These are phyloP conservation scores for Amoebophrya sp. DNA, from an alignment of 169 alveolate species.

Conservation along the genomic window DNA sequence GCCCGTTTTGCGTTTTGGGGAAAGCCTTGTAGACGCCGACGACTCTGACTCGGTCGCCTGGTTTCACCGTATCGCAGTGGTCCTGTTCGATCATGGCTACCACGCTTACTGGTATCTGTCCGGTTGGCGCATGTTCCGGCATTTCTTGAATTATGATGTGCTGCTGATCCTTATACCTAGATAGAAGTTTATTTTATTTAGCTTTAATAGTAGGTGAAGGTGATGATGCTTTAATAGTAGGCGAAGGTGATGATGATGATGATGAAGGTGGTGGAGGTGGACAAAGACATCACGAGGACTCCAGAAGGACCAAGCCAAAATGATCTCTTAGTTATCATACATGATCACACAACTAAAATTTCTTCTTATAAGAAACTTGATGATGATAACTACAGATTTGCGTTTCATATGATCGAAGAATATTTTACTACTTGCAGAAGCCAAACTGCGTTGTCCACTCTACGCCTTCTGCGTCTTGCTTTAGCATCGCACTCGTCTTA, in stretches of 20 bases:
- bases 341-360: too few relatives aligned
- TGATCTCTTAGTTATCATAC: background rate
- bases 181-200: too few relatives aligned
- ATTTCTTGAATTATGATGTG: slow-evolving; percentile 86
- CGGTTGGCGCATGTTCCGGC: slow-evolving; percentile 96
- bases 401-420: too few relatives aligned
- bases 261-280: too few relatives aligned
- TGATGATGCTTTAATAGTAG: too few relatives aligned
- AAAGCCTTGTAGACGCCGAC: slow-evolving; percentile 80
- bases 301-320: background rate
- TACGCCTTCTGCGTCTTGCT: background rate
- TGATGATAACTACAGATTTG: too few relatives aligned
- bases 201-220: too few relatives aligned
- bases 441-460: background rate
- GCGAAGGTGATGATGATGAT: too few relatives aligned
- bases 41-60: slow-evolving; percentile 92
- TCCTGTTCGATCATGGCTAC: slow-evolving; percentile 88
- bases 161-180: slow-evolving; percentile 81
- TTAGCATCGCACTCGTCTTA: background rate
- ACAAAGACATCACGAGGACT: background rate
- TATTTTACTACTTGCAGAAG: background rate
- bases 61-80: slow-evolving; percentile 76
- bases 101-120: slow-evolving; percentile 93
- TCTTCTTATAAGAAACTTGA: too few relatives aligned
- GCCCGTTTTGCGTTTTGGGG: background rate